Conservation (phyloP, 179 eudicot species). For the Amaranthus tricolor region DNA sequence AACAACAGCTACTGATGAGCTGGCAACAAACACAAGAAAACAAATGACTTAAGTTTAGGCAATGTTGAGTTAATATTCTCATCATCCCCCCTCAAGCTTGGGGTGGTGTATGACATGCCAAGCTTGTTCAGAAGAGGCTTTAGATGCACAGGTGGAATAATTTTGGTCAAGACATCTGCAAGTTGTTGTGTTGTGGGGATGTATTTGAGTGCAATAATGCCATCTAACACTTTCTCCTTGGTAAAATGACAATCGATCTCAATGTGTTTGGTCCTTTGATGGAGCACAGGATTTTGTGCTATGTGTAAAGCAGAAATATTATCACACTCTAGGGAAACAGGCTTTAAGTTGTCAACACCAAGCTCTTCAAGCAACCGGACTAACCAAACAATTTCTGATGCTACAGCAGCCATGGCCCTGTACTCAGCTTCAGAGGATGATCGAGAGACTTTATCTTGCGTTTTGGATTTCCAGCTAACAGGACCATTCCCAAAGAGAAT, state of each 20-base stretch:
- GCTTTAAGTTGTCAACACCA: too few relatives aligned
- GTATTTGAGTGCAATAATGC: neutral
- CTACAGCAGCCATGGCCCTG: neutral
- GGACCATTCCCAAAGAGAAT: neutral
- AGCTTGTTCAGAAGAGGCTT: too few relatives aligned
- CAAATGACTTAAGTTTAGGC: too few relatives aligned
- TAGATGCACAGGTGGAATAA: too few relatives aligned
- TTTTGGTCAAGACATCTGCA: neutral
- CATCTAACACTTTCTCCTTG: neutral
- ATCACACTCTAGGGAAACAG: neutral
- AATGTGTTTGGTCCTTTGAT: neutral
- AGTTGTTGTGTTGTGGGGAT: neutral
- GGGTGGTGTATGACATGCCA: too few relatives aligned
- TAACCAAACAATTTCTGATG: neutral
- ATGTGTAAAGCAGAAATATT: neutral
- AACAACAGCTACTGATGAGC: too few relatives aligned
- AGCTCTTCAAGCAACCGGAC: neutral
- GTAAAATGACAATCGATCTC: neutral
- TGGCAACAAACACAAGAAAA: too few relatives aligned
- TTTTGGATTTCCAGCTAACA: neutral
- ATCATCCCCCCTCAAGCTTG: too few relatives aligned
- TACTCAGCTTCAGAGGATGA: neutral
- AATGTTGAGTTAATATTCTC: too few relatives aligned
- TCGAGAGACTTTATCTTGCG: neutral
- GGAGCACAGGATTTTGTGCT: neutral